Evolutionary conservation across 768 basidiomycete species (phyloP).

Genomic region (Russula brevipes): DNA sequence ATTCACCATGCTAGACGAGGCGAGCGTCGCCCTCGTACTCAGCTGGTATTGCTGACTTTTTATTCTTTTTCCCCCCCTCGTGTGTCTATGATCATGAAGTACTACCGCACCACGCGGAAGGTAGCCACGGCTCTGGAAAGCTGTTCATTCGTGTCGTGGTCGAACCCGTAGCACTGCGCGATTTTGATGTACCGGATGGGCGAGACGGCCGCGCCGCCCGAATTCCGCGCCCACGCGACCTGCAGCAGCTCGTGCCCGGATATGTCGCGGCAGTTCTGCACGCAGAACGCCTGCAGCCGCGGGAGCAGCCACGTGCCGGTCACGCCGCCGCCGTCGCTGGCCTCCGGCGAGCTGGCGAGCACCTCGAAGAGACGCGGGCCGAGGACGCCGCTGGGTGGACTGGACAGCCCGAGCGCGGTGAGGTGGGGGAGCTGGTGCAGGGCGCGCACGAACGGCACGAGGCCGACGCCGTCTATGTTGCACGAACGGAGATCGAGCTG

Average conservation of each 20-base stretch:
- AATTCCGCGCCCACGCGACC: slow-evolving; percentile 27
- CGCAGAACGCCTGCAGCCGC: slow-evolving; percentile 29
- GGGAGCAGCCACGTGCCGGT: slow-evolving; percentile 30
- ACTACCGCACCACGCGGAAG: slow-evolving; percentile 25
- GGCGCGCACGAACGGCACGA: slow-evolving; percentile 31
- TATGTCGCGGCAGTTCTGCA: slow-evolving; percentile 31
- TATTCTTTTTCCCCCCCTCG: neutral
- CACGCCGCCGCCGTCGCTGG: neutral
- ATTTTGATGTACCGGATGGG: slow-evolving; percentile 29
- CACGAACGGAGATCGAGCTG: slow-evolving; percentile 32
- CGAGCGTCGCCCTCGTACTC: neutral
- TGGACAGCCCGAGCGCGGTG: slow-evolving; percentile 30
- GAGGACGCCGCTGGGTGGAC: slow-evolving; percentile 28
- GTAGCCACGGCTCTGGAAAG: slow-evolving; percentile 26
- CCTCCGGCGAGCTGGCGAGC: slow-evolving; percentile 26
- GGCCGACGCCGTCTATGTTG: slow-evolving; percentile 30
- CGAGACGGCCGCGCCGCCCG: slow-evolving; percentile 23
- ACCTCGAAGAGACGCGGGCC: slow-evolving; percentile 31
- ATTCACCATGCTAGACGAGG: neutral
- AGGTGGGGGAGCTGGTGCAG: slow-evolving; percentile 31
- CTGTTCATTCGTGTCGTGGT: slow-evolving; percentile 28
- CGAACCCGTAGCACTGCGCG: slow-evolving; percentile 29
- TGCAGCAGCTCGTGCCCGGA: slow-evolving; percentile 32
- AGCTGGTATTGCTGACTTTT: neutral
- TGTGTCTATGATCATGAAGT: neutral